These are phyloP conservation scores for Solanum clarkiae DNA, from an alignment of 257 asterid genomes.

Conservation along the genomic window DNA sequence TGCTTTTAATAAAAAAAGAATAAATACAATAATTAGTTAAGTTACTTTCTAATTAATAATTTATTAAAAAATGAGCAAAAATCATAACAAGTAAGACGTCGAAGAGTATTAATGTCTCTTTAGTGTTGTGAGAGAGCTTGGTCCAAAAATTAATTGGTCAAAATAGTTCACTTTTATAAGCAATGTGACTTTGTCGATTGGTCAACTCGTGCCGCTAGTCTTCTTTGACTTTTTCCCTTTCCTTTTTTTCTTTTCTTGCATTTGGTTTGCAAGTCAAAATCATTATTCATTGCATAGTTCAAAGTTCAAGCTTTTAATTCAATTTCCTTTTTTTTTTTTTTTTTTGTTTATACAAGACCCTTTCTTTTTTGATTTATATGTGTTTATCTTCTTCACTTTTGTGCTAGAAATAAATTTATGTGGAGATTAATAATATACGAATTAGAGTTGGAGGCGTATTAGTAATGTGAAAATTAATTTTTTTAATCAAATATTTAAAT, in stretches of 20 bases:
- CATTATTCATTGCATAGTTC: not conserved
- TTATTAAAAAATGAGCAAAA: not conserved
- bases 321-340: no score
- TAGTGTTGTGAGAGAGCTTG: not conserved
- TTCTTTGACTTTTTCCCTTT: not conserved
- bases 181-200: not conserved
- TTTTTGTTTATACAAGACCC: not conserved
- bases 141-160: not conserved
- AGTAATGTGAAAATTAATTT: not conserved
- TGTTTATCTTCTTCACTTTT: not conserved
- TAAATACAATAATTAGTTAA: not conserved
- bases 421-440: not conserved
- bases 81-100: not conserved
- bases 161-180: not conserved
- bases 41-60: not conserved
- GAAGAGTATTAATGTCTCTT: not conserved
- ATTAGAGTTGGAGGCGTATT: not conserved
- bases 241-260: not conserved
- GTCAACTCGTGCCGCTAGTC: not conserved
- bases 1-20: not conserved
- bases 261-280: not conserved
- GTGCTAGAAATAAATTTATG: not conserved
- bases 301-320: not conserved
- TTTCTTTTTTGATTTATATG: not conserved
- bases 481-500: not conserved